Percentiles rank a stretch among this genome's conserved stretches.
Conservation (phyloP, 495 filamentous ascomycete species). For the Hypoxylon fragiforme region DNA sequence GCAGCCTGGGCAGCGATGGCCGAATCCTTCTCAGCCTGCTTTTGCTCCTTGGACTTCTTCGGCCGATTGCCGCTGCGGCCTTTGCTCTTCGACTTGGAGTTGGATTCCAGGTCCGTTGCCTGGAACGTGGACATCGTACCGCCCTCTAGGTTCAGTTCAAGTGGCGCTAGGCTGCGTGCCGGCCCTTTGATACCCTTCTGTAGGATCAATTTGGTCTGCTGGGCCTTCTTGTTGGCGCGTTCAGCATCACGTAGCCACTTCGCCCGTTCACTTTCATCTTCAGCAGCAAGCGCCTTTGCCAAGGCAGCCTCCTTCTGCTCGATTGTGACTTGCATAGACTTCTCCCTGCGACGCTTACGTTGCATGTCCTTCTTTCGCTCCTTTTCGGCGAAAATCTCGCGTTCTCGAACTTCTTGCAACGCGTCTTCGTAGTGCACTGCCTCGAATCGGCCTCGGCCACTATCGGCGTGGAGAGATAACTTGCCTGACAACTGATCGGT, state of each 20-base stretch:
- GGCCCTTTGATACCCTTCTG: constrained; percentile 82
- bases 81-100: constrained; percentile 64
- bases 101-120: constrained; percentile 61
- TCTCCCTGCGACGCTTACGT: constrained; percentile 93
- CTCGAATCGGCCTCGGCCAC: constrained; percentile 55
- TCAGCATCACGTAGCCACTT: constrained; percentile 80
- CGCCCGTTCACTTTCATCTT: constrained; percentile 76
- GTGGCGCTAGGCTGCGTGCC: constrained; percentile 72
- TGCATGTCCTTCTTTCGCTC: constrained; percentile 99
- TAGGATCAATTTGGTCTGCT: constrained; percentile 77
- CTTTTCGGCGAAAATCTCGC: constrained; percentile 91
- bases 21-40: constrained; percentile 90
- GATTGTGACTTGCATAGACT: constrained; percentile 83
- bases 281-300: constrained; percentile 69
- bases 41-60: constrained; percentile 94
- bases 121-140: constrained; percentile 87
- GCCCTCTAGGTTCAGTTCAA: constrained; percentile 83
- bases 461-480: constrained; percentile 48
- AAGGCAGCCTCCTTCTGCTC: constrained; percentile 84
- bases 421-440: constrained; percentile 63
- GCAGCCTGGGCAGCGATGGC: constrained; percentile 87
- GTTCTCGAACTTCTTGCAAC: constrained; percentile 80
- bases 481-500: constrained; percentile 39
- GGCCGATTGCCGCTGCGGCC: constrained; percentile 67
- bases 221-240: constrained; percentile 83